These are phyloP conservation scores for Marasmius fiardii DNA, from an alignment of 1,284 basidiomycete species.

Conservation along the genomic window DNA sequence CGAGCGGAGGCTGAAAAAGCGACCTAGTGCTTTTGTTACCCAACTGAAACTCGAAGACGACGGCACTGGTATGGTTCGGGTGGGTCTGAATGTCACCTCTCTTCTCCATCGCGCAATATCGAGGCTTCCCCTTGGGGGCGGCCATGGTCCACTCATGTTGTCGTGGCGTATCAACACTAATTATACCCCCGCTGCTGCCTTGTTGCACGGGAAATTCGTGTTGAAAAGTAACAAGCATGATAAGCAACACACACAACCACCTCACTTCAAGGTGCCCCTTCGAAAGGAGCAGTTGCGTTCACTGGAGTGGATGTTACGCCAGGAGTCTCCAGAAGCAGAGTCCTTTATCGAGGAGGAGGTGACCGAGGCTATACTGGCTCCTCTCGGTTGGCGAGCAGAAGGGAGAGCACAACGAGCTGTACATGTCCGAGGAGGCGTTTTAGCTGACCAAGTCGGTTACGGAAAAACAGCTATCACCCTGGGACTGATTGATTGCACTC, in stretches of 20 bases:
- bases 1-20: slow-evolving; percentile 83
- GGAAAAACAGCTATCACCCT: slow-evolving; percentile 96
- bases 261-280: slow-evolving; percentile 70
- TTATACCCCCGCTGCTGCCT: slow-evolving; percentile 63
- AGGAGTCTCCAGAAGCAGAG: slow-evolving; percentile 64
- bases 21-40: slow-evolving; percentile 86
- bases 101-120: slow-evolving; percentile 86
- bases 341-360: slow-evolving; percentile 94
- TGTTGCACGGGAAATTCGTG: slow-evolving; percentile 60
- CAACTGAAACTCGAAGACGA: slow-evolving; percentile 76
- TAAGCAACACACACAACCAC: slow-evolving; percentile 73
- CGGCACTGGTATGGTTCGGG: slow-evolving; percentile 67
- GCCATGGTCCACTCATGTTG: slow-evolving; percentile 49
- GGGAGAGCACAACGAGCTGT: slow-evolving; percentile 82
- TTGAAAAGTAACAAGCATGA: slow-evolving; percentile 81
- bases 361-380: slow-evolving; percentile 81
- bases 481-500: slow-evolving; percentile 76
- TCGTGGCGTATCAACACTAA: slow-evolving; percentile 84
- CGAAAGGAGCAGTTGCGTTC: slow-evolving; percentile 89
- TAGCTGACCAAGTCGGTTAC: slow-evolving; percentile 95
- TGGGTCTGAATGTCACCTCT: slow-evolving; percentile 87
- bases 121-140: slow-evolving; percentile 64
- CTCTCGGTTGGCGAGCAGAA: slow-evolving; percentile 91
- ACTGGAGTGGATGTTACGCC: slow-evolving; percentile 87
- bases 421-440: slow-evolving; percentile 82